Percentiles rank a stretch among this genome's conserved stretches.
phyloP scores from a whole-genome alignment of 495 filamentous ascomycete genomes.

The Penicillium dipodomyicola region DNA sequence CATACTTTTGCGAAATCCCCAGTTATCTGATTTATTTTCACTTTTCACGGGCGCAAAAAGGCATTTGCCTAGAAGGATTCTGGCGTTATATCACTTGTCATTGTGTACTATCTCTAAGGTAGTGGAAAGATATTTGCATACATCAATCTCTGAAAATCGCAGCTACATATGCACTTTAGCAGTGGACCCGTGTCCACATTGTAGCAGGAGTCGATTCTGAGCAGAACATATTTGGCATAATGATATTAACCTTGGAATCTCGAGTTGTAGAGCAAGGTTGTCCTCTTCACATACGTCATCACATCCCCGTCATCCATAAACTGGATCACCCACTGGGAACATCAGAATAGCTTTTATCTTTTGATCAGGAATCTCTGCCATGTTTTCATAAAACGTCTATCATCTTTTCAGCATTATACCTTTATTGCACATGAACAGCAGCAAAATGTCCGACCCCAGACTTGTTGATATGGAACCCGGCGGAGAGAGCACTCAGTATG shows the following conservation, averaged over 20 bases:
- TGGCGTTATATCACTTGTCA: slow-evolving; percentile 9
- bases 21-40: not conserved
- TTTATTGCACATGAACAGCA: not conserved
- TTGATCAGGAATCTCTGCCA: not conserved
- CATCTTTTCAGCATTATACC: not conserved
- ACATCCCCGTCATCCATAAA: slow-evolving; percentile 15
- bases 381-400: not conserved
- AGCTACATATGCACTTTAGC: not conserved
- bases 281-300: slow-evolving; percentile 25
- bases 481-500: slow-evolving; percentile 62
- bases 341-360: not conserved
- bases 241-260: not conserved
- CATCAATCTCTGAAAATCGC: not conserved
- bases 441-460: slow-evolving; percentile 35
- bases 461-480: slow-evolving; percentile 62
- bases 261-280: too few species aligned
- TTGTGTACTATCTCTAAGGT: slow-evolving; percentile 1
- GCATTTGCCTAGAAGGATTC: slow-evolving; percentile 13
- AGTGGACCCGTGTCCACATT: not conserved
- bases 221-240: not conserved
- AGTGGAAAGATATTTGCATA: not conserved
- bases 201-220: not conserved
- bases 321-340: not conserved
- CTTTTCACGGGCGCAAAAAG: slow-evolving; percentile 20
- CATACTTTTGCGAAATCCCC: not conserved